Evolutionary conservation across 805 yeast species (phyloP).

Genomic region (Candida tibetensis): DNA sequence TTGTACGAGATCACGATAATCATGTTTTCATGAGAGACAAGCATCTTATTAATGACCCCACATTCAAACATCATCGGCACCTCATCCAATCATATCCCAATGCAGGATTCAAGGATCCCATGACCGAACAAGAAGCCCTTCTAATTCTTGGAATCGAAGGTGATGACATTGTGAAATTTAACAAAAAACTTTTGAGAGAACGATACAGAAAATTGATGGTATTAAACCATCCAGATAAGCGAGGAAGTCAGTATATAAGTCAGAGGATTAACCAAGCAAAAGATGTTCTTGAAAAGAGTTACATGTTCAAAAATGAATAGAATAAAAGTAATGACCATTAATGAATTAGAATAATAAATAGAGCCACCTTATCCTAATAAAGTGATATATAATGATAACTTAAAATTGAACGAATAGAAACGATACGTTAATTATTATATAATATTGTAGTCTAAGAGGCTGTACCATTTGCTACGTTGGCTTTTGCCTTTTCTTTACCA

Average conservation of each 20-base stretch:
- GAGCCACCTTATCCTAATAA: too few relatives aligned
- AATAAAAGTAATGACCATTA: not conserved
- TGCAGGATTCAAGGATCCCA: slow-evolving; percentile 31
- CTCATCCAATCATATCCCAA: slow-evolving; percentile 18
- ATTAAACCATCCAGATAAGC: slow-evolving; percentile 42
- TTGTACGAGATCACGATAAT: slow-evolving; percentile 7
- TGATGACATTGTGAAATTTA: slow-evolving; percentile 29
- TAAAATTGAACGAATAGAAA: too few relatives aligned
- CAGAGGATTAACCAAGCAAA: slow-evolving; percentile 46
- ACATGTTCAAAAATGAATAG: slow-evolving; percentile 23
- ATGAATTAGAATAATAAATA: not conserved
- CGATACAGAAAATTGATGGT: slow-evolving; percentile 40
- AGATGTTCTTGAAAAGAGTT: slow-evolving; percentile 39
- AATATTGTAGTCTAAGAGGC: too few relatives aligned
- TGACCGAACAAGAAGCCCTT: slow-evolving; percentile 46
- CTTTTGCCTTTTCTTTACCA: slow-evolving; percentile 39
- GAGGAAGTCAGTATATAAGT: slow-evolving; percentile 39
- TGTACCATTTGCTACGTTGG: too few relatives aligned
- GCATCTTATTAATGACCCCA: slow-evolving; percentile 7
- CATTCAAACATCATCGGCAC: slow-evolving; percentile 14
- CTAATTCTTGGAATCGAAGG: slow-evolving; percentile 41
- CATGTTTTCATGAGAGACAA: slow-evolving; percentile 3
- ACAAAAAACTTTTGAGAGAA: slow-evolving; percentile 25
- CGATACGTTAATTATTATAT: too few relatives aligned
- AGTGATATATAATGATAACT: too few relatives aligned